These are phyloP conservation scores for Colletotrichum sp. DNA, from an alignment of 2,329 filamentous ascomycete genomes.

Conservation along the genomic window DNA sequence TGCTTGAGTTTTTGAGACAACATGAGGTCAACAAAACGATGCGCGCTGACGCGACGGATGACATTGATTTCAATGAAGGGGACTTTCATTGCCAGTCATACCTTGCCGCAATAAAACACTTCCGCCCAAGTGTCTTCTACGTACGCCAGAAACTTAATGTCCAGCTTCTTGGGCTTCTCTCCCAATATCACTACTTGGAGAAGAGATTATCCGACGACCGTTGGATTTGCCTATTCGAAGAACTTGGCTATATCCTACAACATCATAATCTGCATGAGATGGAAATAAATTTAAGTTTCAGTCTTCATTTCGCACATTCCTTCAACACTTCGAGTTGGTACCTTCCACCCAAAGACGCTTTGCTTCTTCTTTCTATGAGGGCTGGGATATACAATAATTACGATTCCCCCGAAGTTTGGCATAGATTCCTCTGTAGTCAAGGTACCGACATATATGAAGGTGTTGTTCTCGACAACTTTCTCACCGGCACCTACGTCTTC, in stretches of 20 bases:
- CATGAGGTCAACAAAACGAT: neutral
- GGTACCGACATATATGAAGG: neutral
- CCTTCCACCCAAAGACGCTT: neutral
- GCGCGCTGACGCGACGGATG: neutral
- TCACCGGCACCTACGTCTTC: neutral
- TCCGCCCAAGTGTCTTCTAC: neutral
- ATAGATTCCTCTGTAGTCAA: neutral
- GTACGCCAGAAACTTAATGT: rapidly evolving
- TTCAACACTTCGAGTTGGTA: neutral
- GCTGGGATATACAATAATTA: neutral
- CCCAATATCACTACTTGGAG: neutral
- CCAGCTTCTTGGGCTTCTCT: neutral
- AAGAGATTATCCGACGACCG: neutral
- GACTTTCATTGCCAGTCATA: neutral
- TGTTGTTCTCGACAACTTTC: neutral
- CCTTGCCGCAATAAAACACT: neutral
- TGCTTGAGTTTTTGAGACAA: neutral
- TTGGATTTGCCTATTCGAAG: neutral
- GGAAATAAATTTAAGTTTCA: neutral
- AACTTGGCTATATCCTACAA: neutral
- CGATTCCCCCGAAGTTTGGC: neutral
- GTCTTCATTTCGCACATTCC: neutral
- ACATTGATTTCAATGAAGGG: neutral
- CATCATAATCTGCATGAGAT: neutral
- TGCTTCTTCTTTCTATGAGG: neutral